Evolutionary conservation across 1,284 basidiomycete genomes (phyloP), one percentile per base, ranked within the genome.

Genomic region (Microbotryum intermedium): DNA sequence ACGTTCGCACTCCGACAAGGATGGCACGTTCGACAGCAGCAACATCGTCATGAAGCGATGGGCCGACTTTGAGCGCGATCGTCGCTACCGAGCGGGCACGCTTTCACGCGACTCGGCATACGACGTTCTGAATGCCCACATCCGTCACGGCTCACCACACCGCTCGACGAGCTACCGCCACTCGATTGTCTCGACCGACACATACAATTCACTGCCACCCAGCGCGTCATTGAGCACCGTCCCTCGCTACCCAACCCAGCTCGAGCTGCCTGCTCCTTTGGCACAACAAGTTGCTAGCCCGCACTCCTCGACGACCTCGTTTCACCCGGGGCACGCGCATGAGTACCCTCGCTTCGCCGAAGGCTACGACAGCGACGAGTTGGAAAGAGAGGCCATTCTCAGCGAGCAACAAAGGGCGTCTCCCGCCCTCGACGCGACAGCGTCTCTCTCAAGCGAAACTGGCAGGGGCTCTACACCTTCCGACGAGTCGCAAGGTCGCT

Each of bases 31-130:
- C 72, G 94, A 98, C 77, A 92, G 92, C 43, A 83, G 84, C 54
- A 84, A 94, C 77, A 98, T 98, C 72, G 87, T 94, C 45, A 97
- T 97, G 95, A 98, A 97, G 80, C 84, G 91, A 53, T 98, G 94
- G 94, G 90, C 85, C 53, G 95, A 98, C 77, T 98, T 95, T 75
- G 95, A 98, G 79, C 82, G 94, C 56, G 95, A 97, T 71, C 80
- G 94, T 67, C 81, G 93, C 65, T 97, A 90, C 62, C 44, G 47
- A 3, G 44, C 49, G 28, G 66, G 58, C 18, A 61, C 42, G 29
- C 60, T 60, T 18, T 67, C 65, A 23, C 62, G 66, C 54, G 63
- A 65, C 34, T 65, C 66, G 56, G 52, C 63, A n/a, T 62, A 55
- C 55, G 50, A 57, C 42, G 54, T 48, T 28, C 11, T 28, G 9